Evolutionary conservation across 345 rosid genomes (phyloP).

Genomic region (Carallia pectinifolia): DNA sequence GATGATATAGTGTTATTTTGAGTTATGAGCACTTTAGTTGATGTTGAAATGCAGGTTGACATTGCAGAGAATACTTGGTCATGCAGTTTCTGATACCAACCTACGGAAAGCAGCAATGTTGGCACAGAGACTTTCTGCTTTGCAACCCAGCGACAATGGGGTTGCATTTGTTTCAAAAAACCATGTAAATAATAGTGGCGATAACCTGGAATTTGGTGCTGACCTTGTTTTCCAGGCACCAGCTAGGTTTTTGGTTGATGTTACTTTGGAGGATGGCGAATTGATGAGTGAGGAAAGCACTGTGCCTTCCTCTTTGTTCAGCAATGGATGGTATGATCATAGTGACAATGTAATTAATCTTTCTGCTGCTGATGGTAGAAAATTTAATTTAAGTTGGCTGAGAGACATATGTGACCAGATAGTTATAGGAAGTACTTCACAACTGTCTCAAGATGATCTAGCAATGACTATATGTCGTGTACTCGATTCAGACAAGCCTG

Average conservation of each 20-base stretch:
- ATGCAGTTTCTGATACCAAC: conserved; percentile 45
- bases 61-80: conserved; percentile 73
- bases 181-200: conserved; percentile 35
- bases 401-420: conserved; percentile 73
- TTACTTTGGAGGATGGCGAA: conserved; percentile 49
- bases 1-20: not conserved
- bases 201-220: conserved; percentile 68
- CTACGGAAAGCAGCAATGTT: conserved; percentile 54
- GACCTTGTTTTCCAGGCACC: conserved; percentile 75
- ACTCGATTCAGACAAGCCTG: conserved; percentile 82
- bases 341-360: conserved; percentile 29
- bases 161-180: conserved; percentile 31
- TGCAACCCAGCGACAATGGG: conserved; percentile 51
- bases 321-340: conserved; percentile 50
- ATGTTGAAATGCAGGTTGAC: conserved; percentile 51
- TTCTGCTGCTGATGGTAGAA: conserved; percentile 32
- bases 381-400: conserved; percentile 74
- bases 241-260: conserved; percentile 71
- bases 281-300: conserved; percentile 41
- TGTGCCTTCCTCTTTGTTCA: conserved; percentile 35
- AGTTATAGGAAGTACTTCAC: conserved; percentile 63
- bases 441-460: conserved; percentile 82
- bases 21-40: conserved; percentile 4
- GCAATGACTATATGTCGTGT: conserved; percentile 93
- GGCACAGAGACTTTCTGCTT: conserved; percentile 49